Evolutionary conservation across 2,329 filamentous ascomycete genomes (phyloP), one percentile per base, ranked within the genome.

Genomic region (Hirsutella thompsonii): DNA sequence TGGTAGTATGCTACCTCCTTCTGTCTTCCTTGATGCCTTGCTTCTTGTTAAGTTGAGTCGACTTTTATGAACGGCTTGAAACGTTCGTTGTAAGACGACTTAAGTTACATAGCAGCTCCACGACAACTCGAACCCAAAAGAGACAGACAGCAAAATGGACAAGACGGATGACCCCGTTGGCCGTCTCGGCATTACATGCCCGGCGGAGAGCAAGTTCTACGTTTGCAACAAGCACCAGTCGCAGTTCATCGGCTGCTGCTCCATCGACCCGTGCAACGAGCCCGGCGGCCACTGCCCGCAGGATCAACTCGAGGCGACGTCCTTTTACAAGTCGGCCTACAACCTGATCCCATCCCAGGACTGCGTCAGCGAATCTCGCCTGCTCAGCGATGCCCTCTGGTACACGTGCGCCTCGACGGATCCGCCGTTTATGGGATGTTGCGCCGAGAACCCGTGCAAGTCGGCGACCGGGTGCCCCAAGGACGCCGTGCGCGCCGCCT

Each of bases 231-330:
- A 51, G 2, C 54, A 54, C 26, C 45, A 44, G 3, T 46, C 47
- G 3, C 55, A 56, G 23, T 68, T 66, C 47, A 41, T 68, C 33
- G 65, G 64, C 11, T 68, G 64, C 46, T 68, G 64, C 49, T 49
- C 51, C 29, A 49, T 49, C 28, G 47, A 67, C 39, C 62, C 63
- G 2, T 62, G 57, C 48, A 43, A 48, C 19, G 44, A 42, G 8
- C 48, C 46, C 26, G 48, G 50, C 18, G 62, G 61, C 29, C 33
- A 43, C 29, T 66, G 64, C 40, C 60, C 60, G 1, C 47, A 52
- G 8, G 44, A 47, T 2, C 43, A 46, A 9, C 42, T 63, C 18
- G 41, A 38, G 10, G 33, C 51, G 1, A 45, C 55, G 8, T 55
- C 54, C 5, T 66, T 62, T 39, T 45, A 54, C 19, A 20, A 40